Evolutionary conservation across 2,329 filamentous ascomycete genomes (phyloP).

Genomic region (Microdochium trichocladiopsis): DNA sequence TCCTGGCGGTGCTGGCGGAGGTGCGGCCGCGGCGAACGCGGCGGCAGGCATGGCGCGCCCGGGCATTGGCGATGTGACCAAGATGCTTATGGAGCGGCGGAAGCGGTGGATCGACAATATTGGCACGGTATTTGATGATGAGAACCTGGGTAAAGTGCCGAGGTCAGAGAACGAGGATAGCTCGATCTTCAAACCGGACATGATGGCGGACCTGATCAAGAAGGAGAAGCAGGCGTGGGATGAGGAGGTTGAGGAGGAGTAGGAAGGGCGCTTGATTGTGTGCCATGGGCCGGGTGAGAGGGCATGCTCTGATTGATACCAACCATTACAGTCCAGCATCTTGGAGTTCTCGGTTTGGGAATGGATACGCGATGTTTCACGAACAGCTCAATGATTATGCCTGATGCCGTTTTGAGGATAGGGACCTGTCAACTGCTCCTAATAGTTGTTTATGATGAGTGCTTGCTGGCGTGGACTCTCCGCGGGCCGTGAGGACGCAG

Average conservation of each 20-base stretch:
- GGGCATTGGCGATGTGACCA: slow-evolving; percentile 84
- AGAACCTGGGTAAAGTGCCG: slow-evolving; percentile 68
- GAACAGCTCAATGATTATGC: too few relatives aligned
- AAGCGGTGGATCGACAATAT: slow-evolving; percentile 87
- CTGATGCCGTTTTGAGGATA: too few relatives aligned
- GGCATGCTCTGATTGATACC: background rate
- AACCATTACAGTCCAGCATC: background rate
- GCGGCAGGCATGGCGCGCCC: slow-evolving; percentile 60
- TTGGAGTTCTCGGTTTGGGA: background rate
- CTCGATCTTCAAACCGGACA: slow-evolving; percentile 65
- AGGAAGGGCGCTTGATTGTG: slow-evolving; percentile 10
- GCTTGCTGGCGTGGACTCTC: too few relatives aligned
- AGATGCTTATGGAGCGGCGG: slow-evolving; percentile 86
- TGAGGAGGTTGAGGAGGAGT: slow-evolving; percentile 66
- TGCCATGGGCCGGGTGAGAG: slow-evolving; percentile 4
- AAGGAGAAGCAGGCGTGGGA: slow-evolving; percentile 76
- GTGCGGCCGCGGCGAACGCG: slow-evolving; percentile 53
- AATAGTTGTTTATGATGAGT: too few relatives aligned
- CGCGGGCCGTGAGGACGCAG: too few relatives aligned
- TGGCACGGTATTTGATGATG: slow-evolving; percentile 82
- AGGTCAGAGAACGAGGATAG: slow-evolving; percentile 54
- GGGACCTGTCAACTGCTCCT: too few relatives aligned
- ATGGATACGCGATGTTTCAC: background rate
- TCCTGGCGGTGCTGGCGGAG: slow-evolving; percentile 64
- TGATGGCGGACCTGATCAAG: slow-evolving; percentile 69